Evolutionary conservation across 176 grass and related monocot genomes (phyloP), one percentile per base, ranked within the genome.

Genomic region (Cymbopogon citratus): DNA sequence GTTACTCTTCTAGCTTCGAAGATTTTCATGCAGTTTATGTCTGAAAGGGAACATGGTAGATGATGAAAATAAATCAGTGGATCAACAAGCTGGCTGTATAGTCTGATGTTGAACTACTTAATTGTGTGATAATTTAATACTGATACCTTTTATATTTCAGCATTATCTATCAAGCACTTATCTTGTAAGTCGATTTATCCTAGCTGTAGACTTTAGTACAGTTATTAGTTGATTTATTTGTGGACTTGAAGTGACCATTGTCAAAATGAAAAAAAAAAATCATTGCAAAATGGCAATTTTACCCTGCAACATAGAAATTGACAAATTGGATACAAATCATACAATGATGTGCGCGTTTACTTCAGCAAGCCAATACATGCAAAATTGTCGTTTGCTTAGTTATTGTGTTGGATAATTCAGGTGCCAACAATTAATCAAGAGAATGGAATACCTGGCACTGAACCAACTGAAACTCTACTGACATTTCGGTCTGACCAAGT

Each of bases 381-480:
- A 7, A 66, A 40, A 25, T 9, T 39, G 10, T 15, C 12, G 0
- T 18, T 69, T 69, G 3, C 33, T 80, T 25, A 69, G 31, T 69
- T 80, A 27, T 12, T 66, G 3, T 65, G 24, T 72, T 86, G 43
- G 9, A 15, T 86, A 15, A 35, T 88, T 85, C 80, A 98, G 95
- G 84, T 94, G 28, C 92, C 92, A 59, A 91, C 86, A 1, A 80
- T 98, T 33, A 84, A 94, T 63, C 92, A 94, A 94, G 90, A 98
- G 2, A 88, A 35, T 44, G 95, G 86, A 48, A 79, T 81, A 69
- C 16, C 46, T 77, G 88, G 88, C 27, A 76, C 51, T 4, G 95
- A 98, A 78, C 92, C 96, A 67, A 98, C 90, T 78, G 76, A 90
- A 89, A 91, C 86, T 36, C 87, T 98, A 71, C 73, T 78, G 72